These are phyloP conservation scores for Linnemannia zychae DNA, from an alignment of 192 early-diverging fungal species.

Conservation along the genomic window DNA sequence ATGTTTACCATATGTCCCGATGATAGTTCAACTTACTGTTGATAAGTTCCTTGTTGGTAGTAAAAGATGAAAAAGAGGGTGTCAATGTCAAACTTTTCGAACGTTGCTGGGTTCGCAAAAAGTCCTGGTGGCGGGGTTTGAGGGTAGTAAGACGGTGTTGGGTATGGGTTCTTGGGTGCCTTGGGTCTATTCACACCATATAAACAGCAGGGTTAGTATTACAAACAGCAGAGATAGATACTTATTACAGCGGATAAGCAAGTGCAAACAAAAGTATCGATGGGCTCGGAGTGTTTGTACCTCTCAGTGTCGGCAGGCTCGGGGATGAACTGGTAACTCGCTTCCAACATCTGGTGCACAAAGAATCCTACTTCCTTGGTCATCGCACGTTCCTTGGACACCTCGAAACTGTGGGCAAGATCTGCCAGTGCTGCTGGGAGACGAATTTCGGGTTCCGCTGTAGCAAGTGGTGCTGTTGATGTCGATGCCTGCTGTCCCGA, in stretches of 20 bases:
- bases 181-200: conserved; percentile 65
- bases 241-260: too few species aligned
- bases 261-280: too few species aligned
- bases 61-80: conserved; percentile 99
- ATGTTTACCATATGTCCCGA: too few species aligned
- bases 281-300: too few species aligned
- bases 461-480: neutral
- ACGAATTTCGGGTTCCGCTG: conserved; percentile 57
- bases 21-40: conserved; percentile 80
- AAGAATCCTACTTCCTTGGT: conserved; percentile 66
- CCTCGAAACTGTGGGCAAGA: conserved; percentile 68
- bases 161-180: conserved; percentile 80
- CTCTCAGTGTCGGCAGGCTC: conserved; percentile 87
- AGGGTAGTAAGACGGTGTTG: conserved; percentile 93
- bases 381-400: conserved; percentile 62
- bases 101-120: conserved; percentile 89
- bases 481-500: conserved; percentile 5
- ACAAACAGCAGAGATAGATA: too few species aligned
- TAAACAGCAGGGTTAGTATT: neutral
- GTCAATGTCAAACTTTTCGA: conserved; percentile 94
- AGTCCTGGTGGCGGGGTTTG: conserved; percentile 81
- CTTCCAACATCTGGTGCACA: conserved; percentile 85
- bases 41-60: conserved; percentile 96
- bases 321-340: conserved; percentile 87
- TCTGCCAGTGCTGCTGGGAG: conserved; percentile 68